A percentile compares a stretch with the other conserved stretches of the same genome.
These are phyloP conservation scores for Fusarium nodosum DNA, from an alignment of 2,329 filamentous ascomycete species.

Conservation along the genomic window DNA sequence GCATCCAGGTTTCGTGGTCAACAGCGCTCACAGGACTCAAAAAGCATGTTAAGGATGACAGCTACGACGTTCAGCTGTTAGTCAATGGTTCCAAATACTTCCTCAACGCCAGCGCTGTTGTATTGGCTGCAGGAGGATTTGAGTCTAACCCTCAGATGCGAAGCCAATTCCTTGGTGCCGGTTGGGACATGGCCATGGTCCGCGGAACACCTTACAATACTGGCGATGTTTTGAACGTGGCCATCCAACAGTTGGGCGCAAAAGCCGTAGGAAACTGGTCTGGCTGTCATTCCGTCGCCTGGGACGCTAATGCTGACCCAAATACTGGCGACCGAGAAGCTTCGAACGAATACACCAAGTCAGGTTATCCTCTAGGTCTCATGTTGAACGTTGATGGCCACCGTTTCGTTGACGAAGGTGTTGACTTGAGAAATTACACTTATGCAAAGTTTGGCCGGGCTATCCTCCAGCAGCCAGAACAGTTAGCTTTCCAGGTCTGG, in stretches of 20 bases:
- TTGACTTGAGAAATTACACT: slow-evolving; percentile 24
- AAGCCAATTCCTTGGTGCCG: slow-evolving; percentile 63
- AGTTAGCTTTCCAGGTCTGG: slow-evolving; percentile 24
- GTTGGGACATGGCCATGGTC: slow-evolving; percentile 45
- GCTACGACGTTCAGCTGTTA: not conserved
- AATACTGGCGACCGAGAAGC: slow-evolving; percentile 22
- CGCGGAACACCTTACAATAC: slow-evolving; percentile 47
- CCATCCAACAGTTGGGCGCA: slow-evolving; percentile 4
- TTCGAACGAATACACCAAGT: slow-evolving; percentile 29
- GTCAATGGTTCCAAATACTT: not conserved
- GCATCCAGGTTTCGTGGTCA: slow-evolving; percentile 14
- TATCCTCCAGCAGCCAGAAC: slow-evolving; percentile 27
- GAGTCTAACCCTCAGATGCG: slow-evolving; percentile 68
- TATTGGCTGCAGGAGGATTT: slow-evolving; percentile 20
- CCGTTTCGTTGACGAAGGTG: slow-evolving; percentile 19
- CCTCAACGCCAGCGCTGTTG: not conserved
- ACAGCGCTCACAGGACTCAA: slow-evolving; percentile 8
- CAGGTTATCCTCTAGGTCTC: slow-evolving; percentile 20
- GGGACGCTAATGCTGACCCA: slow-evolving; percentile 25
- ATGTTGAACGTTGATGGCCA: slow-evolving; percentile 22
- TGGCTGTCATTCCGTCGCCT: slow-evolving; percentile 13
- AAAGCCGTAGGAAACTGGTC: slow-evolving; percentile 24
- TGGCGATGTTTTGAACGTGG: slow-evolving; percentile 10
- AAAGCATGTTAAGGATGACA: not conserved
- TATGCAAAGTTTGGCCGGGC: slow-evolving; percentile 26